These are phyloP conservation scores for Phaeosphaeriaceae sp. DNA, from an alignment of 2,329 filamentous ascomycete species.

Conservation along the genomic window DNA sequence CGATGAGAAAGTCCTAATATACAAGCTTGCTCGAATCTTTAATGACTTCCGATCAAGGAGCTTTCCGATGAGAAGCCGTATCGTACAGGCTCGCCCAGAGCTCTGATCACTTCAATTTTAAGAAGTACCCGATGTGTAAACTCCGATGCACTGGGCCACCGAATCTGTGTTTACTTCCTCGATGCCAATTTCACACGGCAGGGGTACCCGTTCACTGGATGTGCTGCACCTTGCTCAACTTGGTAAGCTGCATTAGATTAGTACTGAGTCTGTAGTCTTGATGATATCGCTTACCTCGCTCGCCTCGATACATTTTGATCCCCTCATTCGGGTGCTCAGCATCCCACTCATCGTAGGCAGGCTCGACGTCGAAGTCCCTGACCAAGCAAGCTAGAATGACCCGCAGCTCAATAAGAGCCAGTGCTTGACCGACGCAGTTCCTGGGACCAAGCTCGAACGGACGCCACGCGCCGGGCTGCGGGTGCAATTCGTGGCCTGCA, in stretches of 20 bases:
- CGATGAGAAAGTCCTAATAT: too few relatives aligned
- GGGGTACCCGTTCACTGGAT: slow-evolving; percentile 31
- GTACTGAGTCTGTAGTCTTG: too few relatives aligned
- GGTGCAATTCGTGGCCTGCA: slow-evolving; percentile 2
- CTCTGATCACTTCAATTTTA: too few relatives aligned
- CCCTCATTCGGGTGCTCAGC: neutral
- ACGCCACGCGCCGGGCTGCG: slow-evolving; percentile 26
- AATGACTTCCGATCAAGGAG: too few relatives aligned
- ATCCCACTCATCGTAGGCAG: slow-evolving; percentile 25
- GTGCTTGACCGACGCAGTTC: slow-evolving; percentile 46
- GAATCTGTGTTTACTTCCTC: too few relatives aligned
- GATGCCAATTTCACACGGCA: slow-evolving; percentile 50
- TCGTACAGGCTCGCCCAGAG: too few relatives aligned
- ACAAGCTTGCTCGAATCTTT: too few relatives aligned
- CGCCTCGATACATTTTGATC: slow-evolving; percentile 5
- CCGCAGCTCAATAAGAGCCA: slow-evolving; percentile 41
- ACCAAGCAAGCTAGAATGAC: slow-evolving; percentile 16
- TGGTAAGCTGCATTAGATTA: too few relatives aligned
- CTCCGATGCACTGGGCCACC: too few relatives aligned
- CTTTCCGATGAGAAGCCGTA: too few relatives aligned
- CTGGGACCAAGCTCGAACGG: slow-evolving; percentile 48
- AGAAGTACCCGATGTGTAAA: too few relatives aligned
- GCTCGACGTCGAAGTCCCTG: slow-evolving; percentile 29
- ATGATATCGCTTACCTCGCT: too few relatives aligned
- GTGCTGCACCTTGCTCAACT: slow-evolving; percentile 18